A percentile compares a stretch with the other conserved stretches of the same genome.
Evolutionary conservation across 2,329 filamentous ascomycete species (phyloP).

Genomic region (Neocatenulostroma microsporum): DNA sequence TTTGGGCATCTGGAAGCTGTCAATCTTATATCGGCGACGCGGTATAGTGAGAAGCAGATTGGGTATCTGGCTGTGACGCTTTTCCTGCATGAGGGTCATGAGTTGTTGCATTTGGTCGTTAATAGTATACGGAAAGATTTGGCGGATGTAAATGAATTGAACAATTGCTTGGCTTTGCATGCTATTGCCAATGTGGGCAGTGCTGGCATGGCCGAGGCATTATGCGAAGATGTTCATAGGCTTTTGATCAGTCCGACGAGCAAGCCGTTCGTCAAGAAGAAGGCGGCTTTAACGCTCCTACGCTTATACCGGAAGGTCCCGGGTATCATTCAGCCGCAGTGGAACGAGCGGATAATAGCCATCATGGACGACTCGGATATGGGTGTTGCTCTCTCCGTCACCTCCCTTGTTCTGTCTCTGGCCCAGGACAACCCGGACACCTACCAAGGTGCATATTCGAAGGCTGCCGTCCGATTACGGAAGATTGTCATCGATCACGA

Average conservation of each 20-base stretch:
- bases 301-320: constrained; percentile 92
- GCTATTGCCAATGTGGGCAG: constrained; percentile 97
- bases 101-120: constrained; percentile 89
- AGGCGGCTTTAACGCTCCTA: constrained; percentile 86
- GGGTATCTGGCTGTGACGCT: constrained; percentile 95
- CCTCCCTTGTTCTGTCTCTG: constrained; percentile 87
- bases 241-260: constrained; percentile 89
- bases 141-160: constrained; percentile 89
- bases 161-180: constrained; percentile 93
- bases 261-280: constrained; percentile 98
- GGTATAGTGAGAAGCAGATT: constrained; percentile 99
- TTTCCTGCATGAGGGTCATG: constrained; percentile 94
- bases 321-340: constrained; percentile 88
- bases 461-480: constrained; percentile 83
- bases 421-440: constrained; percentile 91
- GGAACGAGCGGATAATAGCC: constrained; percentile 97
- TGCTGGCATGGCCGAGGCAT: constrained; percentile 91
- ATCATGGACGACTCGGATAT: constrained; percentile 95
- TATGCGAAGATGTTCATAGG: constrained; percentile 85
- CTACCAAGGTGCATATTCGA: constrained; percentile 90
- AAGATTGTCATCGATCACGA: constrained; percentile 86
- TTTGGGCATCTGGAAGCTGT: constrained; percentile 98
- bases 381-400: constrained; percentile 89
- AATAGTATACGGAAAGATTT: constrained; percentile 98
- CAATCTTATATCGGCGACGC: constrained; percentile 90